Conservation (phyloP, 257 asterid species). For the Agastache rugosa region DNA sequence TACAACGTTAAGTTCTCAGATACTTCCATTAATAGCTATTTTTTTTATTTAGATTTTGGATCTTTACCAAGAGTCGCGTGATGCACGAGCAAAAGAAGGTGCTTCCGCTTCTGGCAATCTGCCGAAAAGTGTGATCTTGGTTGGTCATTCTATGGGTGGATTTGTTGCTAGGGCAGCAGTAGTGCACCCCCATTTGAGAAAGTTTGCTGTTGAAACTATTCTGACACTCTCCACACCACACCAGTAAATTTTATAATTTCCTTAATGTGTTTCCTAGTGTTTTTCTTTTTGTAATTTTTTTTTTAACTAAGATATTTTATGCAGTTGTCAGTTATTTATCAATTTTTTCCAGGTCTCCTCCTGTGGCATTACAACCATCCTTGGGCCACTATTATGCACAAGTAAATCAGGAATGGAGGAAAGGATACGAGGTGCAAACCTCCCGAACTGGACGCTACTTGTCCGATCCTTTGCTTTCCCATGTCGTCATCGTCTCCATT, state of each 20-base stretch:
- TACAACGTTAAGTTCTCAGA: constrained; percentile 15
- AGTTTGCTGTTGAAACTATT: constrained; percentile 87
- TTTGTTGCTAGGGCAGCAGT: constrained; percentile 97
- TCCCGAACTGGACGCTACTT: constrained; percentile 64
- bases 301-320: neutral
- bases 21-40: constrained; percentile 23
- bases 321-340: constrained; percentile 35
- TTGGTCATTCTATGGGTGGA: constrained; percentile 99
- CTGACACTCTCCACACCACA: constrained; percentile 95
- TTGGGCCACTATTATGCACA: constrained; percentile 78
- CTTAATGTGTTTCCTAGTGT: constrained; percentile 30
- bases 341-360: constrained; percentile 76
- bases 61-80: constrained; percentile 71
- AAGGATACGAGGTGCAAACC: constrained; percentile 73
- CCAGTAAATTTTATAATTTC: constrained; percentile 61
- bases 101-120: constrained; percentile 61
- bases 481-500: constrained; percentile 75
- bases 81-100: constrained; percentile 72
- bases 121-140: constrained; percentile 88
- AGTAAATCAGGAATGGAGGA: constrained; percentile 87
- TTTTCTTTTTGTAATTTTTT: neutral
- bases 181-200: constrained; percentile 87
- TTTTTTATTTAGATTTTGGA: constrained; percentile 67
- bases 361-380: constrained; percentile 92
- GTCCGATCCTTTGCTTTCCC: constrained; percentile 71